phyloP scores from a whole-genome alignment of 1,284 basidiomycete species.

The Ceratobasidium sp. region DNA sequence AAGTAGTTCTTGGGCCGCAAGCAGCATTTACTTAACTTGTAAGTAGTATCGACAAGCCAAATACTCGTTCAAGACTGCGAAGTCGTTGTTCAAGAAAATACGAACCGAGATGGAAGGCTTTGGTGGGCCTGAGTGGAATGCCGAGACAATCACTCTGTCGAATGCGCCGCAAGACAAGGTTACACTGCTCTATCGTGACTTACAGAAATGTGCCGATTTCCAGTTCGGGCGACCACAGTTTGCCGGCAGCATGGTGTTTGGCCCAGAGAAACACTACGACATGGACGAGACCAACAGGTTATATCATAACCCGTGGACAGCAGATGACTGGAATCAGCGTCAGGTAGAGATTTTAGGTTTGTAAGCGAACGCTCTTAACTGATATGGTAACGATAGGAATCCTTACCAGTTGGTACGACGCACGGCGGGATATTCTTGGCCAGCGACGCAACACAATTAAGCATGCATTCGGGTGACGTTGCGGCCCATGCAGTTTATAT shows the following conservation, averaged over 20 bases:
- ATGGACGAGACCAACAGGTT: neutral
- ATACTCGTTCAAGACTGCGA: neutral
- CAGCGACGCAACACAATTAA: constrained; percentile 25
- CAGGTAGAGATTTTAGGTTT: constrained; percentile 9
- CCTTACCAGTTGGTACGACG: constrained; percentile 2
- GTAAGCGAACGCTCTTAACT: neutral
- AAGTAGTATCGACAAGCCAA: neutral
- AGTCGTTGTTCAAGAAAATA: neutral
- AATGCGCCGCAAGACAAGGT: neutral
- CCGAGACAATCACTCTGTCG: neutral
- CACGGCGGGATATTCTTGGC: neutral
- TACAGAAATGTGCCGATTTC: neutral
- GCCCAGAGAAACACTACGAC: neutral
- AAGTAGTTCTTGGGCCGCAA: neutral
- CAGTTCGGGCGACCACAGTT: neutral
- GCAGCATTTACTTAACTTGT: neutral
- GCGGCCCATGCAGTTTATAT: constrained; percentile 29
- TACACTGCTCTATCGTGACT: neutral
- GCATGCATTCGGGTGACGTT: constrained; percentile 27
- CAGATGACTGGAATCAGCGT: neutral
- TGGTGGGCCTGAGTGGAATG: constrained; percentile 10
- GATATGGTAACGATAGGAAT: neutral
- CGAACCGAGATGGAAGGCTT: neutral
- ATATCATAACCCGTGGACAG: neutral
- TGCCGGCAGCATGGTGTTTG: constrained; percentile 8